Base-by-base conservation (phyloP, 352 stramenopile species). In the Phytopythium helicoides region DNA sequence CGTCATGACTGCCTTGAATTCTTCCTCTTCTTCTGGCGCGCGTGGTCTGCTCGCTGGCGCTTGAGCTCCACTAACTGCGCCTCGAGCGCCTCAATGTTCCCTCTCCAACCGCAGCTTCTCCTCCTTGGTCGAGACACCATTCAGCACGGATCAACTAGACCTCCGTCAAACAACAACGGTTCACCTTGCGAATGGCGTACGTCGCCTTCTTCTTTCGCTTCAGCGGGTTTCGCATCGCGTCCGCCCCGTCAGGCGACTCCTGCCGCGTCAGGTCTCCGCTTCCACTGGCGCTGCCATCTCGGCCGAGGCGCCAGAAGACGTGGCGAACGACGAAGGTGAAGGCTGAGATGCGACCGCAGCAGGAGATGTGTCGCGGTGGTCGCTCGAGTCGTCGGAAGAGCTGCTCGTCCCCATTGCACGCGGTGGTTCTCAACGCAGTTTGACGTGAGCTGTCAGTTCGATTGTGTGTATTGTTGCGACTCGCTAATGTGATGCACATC, bases 21-120 rank as follows among this genome's bases (percentile, higher is more conserved):
- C 22, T 26, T 49, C 16, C 14, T 22, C 37, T 18, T 23, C 22
- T 31, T 57, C 56, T n/a, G 47, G 21, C 40, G n/a, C n/a, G n/a
- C 40, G 52, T 11, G 23, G 16, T 26, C 37, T 42, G 21, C 68
- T 26, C 19, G 48, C 14, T 52, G 56, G 8, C 9, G 54, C 18
- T 54, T 63, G 57, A 46, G 37, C 39, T 54, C 12, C 7, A 41
- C 15, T 40, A 63, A 54, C 36, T 44, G 39, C 22, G 54, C 18
- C 35, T 59, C 44, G 3, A 41, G 40, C 2, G 50, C 46, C 11
- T 42, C 45, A 9, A 73, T 45, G 18, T 38, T n/a, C 38, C 28
- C 64, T 22, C 42, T 49, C 49, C 11, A 78, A 55, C 46, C 53
- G 60, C 9, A 58, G 56, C n/a, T 71, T 40, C 44, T 78, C 57